Evolutionary conservation across 2,329 filamentous ascomycete species (phyloP), one percentile per base, ranked within the genome.

Genomic region (Apiospora kogelbergensis): DNA sequence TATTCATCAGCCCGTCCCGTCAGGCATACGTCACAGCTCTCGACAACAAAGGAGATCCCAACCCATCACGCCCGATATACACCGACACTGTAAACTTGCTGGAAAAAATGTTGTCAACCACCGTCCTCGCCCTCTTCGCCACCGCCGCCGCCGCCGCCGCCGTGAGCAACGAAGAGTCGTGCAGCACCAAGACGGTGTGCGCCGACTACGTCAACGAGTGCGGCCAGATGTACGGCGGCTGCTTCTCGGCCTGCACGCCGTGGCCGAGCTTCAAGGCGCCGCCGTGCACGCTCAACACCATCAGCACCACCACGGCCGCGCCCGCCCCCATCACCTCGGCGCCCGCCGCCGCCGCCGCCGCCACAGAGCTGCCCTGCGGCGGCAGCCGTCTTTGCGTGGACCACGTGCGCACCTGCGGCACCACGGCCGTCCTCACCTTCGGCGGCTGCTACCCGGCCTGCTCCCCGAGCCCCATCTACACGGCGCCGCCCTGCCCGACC

Each of bases 141-240:
- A 7, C 30, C 30, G 26, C 30, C 30, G 53, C 30, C 17, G 30
- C 53, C 20, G 53, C 53, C 30, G 53, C 53, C 3, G 53, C 53
- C 30, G 53, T 60, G 15, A 60, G 53, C 53, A 60, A 37, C 53
- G 30, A n/a, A 17, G 53, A 1, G 17, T n/a, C 53, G 6, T 72
- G 71, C 48, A 65, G 57, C 46, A 68, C 68, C 20, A 30, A 53
- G 30, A 71, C 68, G 6, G 68, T 72, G 15, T 74, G 73, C 66
- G 68, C 48, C n/a, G 71, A 74, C 69, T 70, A 69, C 65, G 70
- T 74, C 68, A 74, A 74, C 60, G 53, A 63, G 2, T 74, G 73
- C 63, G 70, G 72, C 15, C 44, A 68, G 42, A 65, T 63, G 45
- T 72, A 74, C 63, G 69, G 73, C 65, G 72, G 71, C 42, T 69